phyloP scores from a whole-genome alignment of 768 basidiomycete genomes.

The Hygrocybe punicea region DNA sequence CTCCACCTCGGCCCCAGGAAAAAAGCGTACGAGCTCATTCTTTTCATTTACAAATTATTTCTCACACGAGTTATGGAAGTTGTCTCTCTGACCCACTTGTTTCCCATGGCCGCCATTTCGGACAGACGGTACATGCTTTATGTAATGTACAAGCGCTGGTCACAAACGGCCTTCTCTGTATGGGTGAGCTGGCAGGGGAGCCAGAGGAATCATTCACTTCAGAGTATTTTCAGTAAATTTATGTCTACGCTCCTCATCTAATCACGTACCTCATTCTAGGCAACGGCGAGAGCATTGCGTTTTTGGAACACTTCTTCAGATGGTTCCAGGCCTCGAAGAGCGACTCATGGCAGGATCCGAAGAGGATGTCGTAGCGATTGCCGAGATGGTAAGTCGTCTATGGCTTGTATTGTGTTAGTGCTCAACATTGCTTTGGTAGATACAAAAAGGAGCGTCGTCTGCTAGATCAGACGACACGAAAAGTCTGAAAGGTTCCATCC shows the following conservation, averaged over 20 bases:
- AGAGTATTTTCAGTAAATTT: not conserved
- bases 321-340: slow-evolving; percentile 4
- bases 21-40: not conserved
- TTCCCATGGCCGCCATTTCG: too few relatives aligned
- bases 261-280: not conserved
- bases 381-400: slow-evolving; percentile 1
- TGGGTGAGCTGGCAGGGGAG: not conserved
- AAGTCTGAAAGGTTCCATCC: not conserved
- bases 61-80: not conserved
- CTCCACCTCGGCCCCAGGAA: not conserved
- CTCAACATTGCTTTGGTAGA: not conserved
- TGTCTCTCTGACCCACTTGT: not conserved
- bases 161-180: not conserved
- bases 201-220: not conserved
- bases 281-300: slow-evolving; percentile 2
- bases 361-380: not conserved
- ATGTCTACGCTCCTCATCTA: not conserved
- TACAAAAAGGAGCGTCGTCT: not conserved
- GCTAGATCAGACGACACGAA: not conserved
- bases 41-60: not conserved
- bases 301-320: not conserved
- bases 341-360: slow-evolving; percentile 1
- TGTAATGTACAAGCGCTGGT: not conserved
- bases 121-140: too few relatives aligned
- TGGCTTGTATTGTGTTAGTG: not conserved